Conservation (phyloP, 192 early-diverging fungal genomes). For the Podila minutissima region DNA sequence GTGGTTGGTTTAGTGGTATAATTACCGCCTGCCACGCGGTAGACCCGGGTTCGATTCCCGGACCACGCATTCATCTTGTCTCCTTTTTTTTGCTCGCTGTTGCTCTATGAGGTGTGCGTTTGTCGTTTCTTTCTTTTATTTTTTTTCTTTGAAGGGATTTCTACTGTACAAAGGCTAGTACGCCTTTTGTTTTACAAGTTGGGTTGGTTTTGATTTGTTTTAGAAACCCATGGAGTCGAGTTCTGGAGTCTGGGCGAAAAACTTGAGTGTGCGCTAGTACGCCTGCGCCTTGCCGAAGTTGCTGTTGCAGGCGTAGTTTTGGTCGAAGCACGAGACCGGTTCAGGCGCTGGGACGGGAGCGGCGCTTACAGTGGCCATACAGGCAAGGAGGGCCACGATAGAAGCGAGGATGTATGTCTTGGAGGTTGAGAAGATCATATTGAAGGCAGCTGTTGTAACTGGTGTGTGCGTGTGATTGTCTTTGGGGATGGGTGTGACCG, state of each 20-base stretch:
- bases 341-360: background rate
- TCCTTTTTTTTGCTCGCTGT: too few relatives aligned
- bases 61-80: constrained; percentile 37
- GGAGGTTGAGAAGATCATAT: background rate
- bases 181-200: too few relatives aligned
- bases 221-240: too few relatives aligned
- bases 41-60: constrained; percentile 83
- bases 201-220: too few relatives aligned
- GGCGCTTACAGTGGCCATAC: background rate
- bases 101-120: too few relatives aligned
- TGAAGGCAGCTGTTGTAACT: background rate
- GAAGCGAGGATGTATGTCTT: background rate
- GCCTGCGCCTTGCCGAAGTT: background rate
- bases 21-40: constrained; percentile 78
- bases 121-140: too few relatives aligned
- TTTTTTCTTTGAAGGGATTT: too few relatives aligned
- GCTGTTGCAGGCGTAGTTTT: background rate
- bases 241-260: too few relatives aligned
- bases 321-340: background rate
- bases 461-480: background rate
- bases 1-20: constrained; percentile 75
- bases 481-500: background rate
- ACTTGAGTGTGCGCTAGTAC: too few relatives aligned
- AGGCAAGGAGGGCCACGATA: background rate
- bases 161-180: too few relatives aligned